Evolutionary conservation across 73 alveolate genomes (phyloP).

Genomic region (Paraurostyla sp.): DNA sequence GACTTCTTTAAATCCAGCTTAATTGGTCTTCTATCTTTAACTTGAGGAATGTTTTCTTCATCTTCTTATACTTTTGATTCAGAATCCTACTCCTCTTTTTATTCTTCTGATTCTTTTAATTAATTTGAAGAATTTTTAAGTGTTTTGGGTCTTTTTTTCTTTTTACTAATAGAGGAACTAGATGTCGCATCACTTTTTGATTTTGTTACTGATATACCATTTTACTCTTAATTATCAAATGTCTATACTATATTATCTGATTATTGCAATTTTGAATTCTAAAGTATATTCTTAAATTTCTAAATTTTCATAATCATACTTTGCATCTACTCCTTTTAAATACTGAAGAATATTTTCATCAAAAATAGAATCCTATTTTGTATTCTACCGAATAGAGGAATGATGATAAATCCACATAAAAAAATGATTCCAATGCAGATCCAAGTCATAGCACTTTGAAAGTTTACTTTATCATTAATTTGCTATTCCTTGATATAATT

Average conservation of each 20-base stretch:
- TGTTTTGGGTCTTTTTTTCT: background rate
- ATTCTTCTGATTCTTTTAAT: background rate
- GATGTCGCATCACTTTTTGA: too few relatives aligned
- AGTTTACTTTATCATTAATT: background rate
- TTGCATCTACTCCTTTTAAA: background rate
- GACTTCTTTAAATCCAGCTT: background rate
- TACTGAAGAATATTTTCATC: constrained; percentile 10
- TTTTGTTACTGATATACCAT: too few relatives aligned
- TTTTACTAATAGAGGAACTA: too few relatives aligned
- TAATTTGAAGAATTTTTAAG: background rate
- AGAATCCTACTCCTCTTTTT: too few relatives aligned
- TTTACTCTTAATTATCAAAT: background rate
- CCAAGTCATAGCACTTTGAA: background rate
- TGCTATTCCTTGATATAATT: background rate
- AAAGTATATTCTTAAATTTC: background rate
- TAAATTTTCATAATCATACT: background rate
- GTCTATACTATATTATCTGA: background rate
- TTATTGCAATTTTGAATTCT: background rate
- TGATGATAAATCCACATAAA: background rate
- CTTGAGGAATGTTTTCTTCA: background rate
- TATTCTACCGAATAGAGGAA: constrained; percentile 32
- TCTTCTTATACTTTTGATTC: background rate
- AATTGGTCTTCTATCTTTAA: background rate
- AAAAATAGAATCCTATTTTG: background rate
- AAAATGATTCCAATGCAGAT: background rate